Evolutionary conservation across 164 flowering plant genomes (phyloP).

Genomic region (Liquidambar formosana): DNA sequence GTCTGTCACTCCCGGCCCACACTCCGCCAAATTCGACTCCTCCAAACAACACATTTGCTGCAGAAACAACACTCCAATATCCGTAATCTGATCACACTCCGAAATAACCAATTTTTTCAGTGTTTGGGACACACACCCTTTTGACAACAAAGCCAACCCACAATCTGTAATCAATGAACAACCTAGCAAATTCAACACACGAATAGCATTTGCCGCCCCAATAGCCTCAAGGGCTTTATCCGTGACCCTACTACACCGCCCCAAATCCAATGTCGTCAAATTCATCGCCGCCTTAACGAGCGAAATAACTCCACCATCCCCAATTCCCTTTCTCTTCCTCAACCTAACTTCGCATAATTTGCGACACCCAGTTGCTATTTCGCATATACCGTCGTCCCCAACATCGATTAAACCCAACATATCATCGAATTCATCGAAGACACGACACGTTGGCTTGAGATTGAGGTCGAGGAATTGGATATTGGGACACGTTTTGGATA

Average conservation of each 20-base stretch:
- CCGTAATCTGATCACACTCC: conserved; percentile 16
- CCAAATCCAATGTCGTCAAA: conserved; percentile 16
- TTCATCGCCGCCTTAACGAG: not conserved
- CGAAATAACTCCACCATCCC: conserved; percentile 3
- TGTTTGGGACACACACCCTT: conserved; percentile 4
- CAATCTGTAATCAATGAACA: conserved; percentile 18
- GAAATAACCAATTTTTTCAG: conserved; percentile 10
- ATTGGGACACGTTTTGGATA: conserved; percentile 14
- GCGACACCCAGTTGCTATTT: conserved; percentile 10
- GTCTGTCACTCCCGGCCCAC: conserved; percentile 18
- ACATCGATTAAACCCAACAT: not conserved
- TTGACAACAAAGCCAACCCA: conserved; percentile 10
- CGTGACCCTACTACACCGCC: conserved; percentile 6
- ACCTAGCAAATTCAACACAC: conserved; percentile 14
- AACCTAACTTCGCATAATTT: conserved; percentile 1
- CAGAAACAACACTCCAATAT: conserved; percentile 11
- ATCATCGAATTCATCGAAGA: not conserved
- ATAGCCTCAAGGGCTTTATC: conserved; percentile 12
- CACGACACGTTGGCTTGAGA: not conserved
- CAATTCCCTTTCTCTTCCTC: conserved; percentile 10
- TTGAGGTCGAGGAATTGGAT: conserved; percentile 5
- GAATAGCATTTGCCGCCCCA: not conserved
- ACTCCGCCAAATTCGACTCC: conserved; percentile 13
- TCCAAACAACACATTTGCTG: conserved; percentile 8
- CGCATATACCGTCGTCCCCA: conserved; percentile 9